These are phyloP conservation scores for Leccinum solheimii DNA, from an alignment of 1,284 basidiomycete genomes.

Conservation along the genomic window DNA sequence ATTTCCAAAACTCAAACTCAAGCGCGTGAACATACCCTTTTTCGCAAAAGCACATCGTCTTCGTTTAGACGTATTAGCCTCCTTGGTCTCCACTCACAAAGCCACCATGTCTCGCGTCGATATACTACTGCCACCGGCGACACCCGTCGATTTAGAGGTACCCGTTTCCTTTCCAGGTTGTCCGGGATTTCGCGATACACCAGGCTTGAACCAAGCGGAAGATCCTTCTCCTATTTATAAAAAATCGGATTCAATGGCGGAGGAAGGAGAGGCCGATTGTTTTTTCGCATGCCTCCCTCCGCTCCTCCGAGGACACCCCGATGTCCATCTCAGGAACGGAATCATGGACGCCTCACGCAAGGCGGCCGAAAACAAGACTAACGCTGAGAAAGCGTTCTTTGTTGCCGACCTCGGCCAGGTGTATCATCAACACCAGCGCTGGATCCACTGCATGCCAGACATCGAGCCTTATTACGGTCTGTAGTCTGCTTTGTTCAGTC, in stretches of 20 bases:
- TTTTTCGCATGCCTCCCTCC: conserved; percentile 67
- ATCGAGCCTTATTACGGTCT: conserved; percentile 85
- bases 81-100: conserved; percentile 20
- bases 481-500: conserved; percentile 24
- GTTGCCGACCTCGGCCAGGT: conserved; percentile 92
- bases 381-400: conserved; percentile 95
- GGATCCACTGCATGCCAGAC: conserved; percentile 79
- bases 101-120: conserved; percentile 61
- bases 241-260: conserved; percentile 29
- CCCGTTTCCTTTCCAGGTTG: conserved; percentile 15
- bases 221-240: conserved; percentile 30
- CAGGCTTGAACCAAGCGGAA: conserved; percentile 31
- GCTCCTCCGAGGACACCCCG: conserved; percentile 65
- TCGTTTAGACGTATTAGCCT: conserved; percentile 35
- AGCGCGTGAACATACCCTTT: conserved; percentile 21
- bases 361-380: conserved; percentile 52
- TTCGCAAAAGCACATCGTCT: conserved; percentile 20
- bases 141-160: conserved; percentile 44
- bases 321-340: conserved; percentile 70
- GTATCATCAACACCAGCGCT: conserved; percentile 84
- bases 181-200: conserved; percentile 38
- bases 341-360: conserved; percentile 63
- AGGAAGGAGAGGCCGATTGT: conserved; percentile 34
- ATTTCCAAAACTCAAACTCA: conserved; percentile 33
- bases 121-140: conserved; percentile 46